These are phyloP conservation scores for Lasiosphaeria hispida DNA, from an alignment of 495 filamentous ascomycete species.

Conservation along the genomic window DNA sequence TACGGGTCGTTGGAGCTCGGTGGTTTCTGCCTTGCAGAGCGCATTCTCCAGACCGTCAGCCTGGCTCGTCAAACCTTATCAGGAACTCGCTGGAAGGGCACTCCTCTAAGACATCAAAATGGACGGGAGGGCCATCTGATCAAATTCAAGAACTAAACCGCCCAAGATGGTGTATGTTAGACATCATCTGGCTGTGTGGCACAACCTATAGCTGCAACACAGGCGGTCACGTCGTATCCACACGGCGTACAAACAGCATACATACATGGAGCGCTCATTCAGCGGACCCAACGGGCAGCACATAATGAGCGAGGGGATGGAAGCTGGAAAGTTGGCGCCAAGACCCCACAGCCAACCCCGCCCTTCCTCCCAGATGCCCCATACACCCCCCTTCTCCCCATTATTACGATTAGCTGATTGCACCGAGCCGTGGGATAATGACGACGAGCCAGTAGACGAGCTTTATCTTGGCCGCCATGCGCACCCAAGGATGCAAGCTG, in stretches of 20 bases:
- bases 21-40: background rate
- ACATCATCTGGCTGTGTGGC: slow-evolving; percentile 1
- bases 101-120: background rate
- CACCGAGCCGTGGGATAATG: slow-evolving; percentile 1
- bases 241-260: background rate
- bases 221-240: background rate
- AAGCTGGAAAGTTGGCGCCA: background rate
- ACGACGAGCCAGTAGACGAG: slow-evolving; percentile 3
- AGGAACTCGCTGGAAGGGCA: background rate
- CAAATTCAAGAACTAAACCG: background rate
- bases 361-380: background rate
- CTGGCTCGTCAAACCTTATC: too few species aligned
- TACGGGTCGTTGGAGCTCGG: background rate
- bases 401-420: slow-evolving; percentile 2
- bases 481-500: background rate
- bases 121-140: slow-evolving; percentile 8
- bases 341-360: slow-evolving; percentile 9
- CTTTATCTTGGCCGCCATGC: slow-evolving; percentile 10
- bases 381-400: slow-evolving; percentile 2
- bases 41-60: background rate
- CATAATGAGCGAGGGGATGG: background rate
- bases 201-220: background rate
- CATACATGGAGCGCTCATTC: too few species aligned
- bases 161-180: slow-evolving; percentile 1
- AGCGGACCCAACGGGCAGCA: background rate